A percentile compares a stretch with the other conserved stretches of the same genome.
Evolutionary conservation across 1,284 basidiomycete species (phyloP).

Genomic region (Cryptococcus floricola): DNA sequence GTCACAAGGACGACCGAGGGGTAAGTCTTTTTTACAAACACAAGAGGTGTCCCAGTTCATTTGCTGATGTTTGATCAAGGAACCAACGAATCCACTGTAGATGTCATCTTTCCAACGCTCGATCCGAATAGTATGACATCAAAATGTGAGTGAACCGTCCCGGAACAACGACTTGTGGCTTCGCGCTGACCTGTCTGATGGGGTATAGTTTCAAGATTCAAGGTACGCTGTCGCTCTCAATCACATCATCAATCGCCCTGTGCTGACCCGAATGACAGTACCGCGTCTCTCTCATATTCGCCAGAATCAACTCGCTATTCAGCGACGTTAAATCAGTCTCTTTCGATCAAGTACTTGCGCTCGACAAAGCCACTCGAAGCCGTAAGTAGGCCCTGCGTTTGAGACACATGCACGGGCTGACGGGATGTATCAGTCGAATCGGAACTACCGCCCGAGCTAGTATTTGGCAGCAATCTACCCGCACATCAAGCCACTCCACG

Average conservation of each 20-base stretch:
- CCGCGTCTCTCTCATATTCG: constrained; percentile 9
- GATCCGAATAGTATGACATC: background rate
- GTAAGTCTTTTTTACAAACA: constrained; percentile 3
- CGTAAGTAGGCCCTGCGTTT: background rate
- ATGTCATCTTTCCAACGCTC: background rate
- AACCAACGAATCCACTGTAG: background rate
- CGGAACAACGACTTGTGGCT: background rate
- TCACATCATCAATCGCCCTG: background rate
- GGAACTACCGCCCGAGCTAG: background rate
- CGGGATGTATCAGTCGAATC: background rate
- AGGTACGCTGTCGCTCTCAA: background rate
- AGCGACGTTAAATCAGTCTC: background rate
- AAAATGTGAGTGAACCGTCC: background rate
- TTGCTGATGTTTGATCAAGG: background rate
- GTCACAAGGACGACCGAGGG: constrained; percentile 12
- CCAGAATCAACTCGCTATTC: constrained; percentile 12
- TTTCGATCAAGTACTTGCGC: constrained; percentile 4
- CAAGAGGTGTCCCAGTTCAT: too few species aligned
- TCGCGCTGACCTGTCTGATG: too few species aligned
- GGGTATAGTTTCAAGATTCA: background rate
- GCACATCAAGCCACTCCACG: background rate
- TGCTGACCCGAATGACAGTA: constrained; percentile 3
- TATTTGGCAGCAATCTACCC: background rate
- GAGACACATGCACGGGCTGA: background rate
- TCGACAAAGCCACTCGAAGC: constrained; percentile 1